Base-by-base conservation (phyloP, 495 filamentous ascomycete species). In the Penicillium odoratum region DNA sequence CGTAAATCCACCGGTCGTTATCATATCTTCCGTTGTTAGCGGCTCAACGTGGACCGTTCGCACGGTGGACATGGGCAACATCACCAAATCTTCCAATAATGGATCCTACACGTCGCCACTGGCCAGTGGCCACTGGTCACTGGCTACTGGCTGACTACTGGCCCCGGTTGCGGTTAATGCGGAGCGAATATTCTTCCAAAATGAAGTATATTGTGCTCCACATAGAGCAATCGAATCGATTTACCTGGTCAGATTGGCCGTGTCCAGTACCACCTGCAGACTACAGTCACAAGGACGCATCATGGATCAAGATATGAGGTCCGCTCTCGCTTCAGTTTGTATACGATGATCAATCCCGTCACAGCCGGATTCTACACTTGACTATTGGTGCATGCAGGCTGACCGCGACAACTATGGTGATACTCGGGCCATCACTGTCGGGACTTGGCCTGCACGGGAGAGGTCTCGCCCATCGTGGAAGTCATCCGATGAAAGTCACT, bases 331-430 rank as follows among this genome's bases (percentile, higher is more conserved):
- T 16, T 40, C 15, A 40, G 5, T 5, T 11, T 40, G 38, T 40
- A 7, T 33, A 10, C 55, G 63, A 63, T 66, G 63, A 63, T 67
- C 60, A 16, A 38, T 55, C 36, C 43, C 55, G 43, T 56, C 53
- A 63, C 50, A 56, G 60, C 49, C 44, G 45, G 57, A 57, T 68
- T 66, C 61, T 47, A 63, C 52, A 60, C 55, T 66, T 48, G 56
- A 62, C 61, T 66, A 63, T 66, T 69, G 61, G 59, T 52, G 62
- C 58, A 64, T 67, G 68, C 68, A 67, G 58, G 51, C 55, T 57
- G 56, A 64, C 62, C 59, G 60, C 59, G 56, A 58, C 60, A 36
- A 51, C 56, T 28, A 61, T 50, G 52, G 53, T 70, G 62, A 70
- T 61, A 64, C 61, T 63, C 53, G 38, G 43, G 53, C 48, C 59